phyloP scores from a whole-genome alignment of 2,329 filamentous ascomycete genomes.

The Epichloe festucae region DNA sequence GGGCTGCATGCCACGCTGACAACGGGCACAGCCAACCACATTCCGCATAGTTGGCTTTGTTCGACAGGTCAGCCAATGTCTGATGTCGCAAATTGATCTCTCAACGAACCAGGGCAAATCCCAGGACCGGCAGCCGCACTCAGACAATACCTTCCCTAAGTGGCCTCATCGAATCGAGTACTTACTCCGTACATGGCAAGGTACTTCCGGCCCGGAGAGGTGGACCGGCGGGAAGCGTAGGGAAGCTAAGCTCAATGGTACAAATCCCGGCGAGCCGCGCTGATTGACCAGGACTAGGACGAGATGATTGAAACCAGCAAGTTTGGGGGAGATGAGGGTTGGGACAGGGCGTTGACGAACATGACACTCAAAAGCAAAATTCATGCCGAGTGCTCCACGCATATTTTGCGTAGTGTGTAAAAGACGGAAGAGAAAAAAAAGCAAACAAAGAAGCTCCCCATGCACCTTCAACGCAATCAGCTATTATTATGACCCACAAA shows the following conservation, averaged over 20 bases:
- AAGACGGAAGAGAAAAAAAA: too few relatives aligned
- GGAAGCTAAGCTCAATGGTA: slow-evolving; percentile 7
- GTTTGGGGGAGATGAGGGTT: not conserved
- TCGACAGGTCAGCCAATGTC: not conserved
- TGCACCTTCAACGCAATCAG: too few relatives aligned
- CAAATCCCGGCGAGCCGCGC: slow-evolving; percentile 7
- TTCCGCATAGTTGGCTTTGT: not conserved
- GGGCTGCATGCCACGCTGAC: not conserved
- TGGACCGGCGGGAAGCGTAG: not conserved
- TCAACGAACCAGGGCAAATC: not conserved
- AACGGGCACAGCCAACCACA: not conserved
- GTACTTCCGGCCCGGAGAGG: not conserved
- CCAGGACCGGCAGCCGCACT: not conserved
- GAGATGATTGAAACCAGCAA: not conserved
- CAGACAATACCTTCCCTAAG: not conserved
- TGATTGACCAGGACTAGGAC: not conserved
- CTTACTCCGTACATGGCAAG: not conserved
- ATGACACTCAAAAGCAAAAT: not conserved
- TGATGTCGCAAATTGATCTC: not conserved
- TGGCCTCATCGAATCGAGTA: too few relatives aligned
- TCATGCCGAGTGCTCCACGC: not conserved
- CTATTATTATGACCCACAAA: too few relatives aligned
- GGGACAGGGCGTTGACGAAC: not conserved
- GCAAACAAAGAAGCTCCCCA: too few relatives aligned
- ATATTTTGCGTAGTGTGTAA: too few relatives aligned